These are phyloP conservation scores for Styphnolobium japonicum DNA, from an alignment of 306 rosid genomes.

Conservation along the genomic window DNA sequence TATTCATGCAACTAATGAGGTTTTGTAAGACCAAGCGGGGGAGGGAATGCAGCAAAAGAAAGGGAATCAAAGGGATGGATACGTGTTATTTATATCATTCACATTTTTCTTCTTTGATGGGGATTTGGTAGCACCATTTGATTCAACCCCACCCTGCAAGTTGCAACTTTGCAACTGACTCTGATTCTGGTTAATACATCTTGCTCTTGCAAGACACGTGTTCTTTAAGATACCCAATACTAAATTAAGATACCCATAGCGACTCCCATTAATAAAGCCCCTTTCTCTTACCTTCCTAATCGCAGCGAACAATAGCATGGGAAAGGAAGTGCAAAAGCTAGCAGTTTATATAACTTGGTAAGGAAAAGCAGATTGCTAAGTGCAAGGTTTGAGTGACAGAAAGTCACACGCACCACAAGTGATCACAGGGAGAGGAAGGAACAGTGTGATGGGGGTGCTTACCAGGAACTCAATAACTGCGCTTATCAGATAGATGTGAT, in stretches of 20 bases:
- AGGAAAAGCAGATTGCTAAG: neutral
- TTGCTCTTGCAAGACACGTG: conserved; percentile 32
- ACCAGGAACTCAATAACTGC: conserved; percentile 83
- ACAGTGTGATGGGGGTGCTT: conserved; percentile 1
- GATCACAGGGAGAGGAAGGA: conserved; percentile 6
- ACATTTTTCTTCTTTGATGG: neutral
- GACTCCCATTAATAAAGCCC: too few relatives aligned
- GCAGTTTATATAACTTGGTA: neutral
- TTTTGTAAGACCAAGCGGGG: conserved; percentile 29
- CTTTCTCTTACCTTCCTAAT: neutral
- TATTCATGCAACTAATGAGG: conserved; percentile 5
- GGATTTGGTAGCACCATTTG: conserved; percentile 20
- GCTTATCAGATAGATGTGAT: conserved; percentile 76
- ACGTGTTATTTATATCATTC: conserved; percentile 12
- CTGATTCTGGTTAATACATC: conserved; percentile 11
- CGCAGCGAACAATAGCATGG: neutral
- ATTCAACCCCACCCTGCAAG: conserved; percentile 14
- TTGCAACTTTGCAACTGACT: conserved; percentile 15
- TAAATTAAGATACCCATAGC: too few relatives aligned
- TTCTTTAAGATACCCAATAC: conserved; percentile 15
- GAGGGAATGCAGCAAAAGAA: conserved; percentile 23
- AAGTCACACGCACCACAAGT: neutral
- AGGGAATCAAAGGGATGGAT: conserved; percentile 17
- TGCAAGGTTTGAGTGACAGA: neutral
- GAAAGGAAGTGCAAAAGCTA: conserved; percentile 4